Base-by-base conservation (phyloP, 2,329 filamentous ascomycete genomes). In the Aaosphaeria pasadenensis region DNA sequence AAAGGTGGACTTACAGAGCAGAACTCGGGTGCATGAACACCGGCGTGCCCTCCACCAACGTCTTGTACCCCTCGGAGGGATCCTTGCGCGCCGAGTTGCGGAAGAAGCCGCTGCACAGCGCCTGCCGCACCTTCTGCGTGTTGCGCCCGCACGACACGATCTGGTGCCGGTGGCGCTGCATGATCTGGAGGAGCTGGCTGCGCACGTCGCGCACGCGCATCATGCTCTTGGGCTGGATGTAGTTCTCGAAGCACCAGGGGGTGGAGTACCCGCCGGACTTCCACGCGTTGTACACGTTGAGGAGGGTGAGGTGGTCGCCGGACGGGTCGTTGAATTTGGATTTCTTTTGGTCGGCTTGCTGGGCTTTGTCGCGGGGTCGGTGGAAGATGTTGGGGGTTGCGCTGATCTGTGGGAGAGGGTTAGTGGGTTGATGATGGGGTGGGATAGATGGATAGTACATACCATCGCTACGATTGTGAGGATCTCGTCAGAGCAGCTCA, bases 281-380 rank as follows among this genome's bases (percentile, higher is more conserved):
- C 94, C 94, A 99, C n/a, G 83, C 85, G 63, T 96, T 96, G 76
- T 95, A 99, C 1, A 99, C 91, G 60, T 99, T 99, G 39, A 99
- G 82, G 0, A 97, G 79, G 0, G 94, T 99, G 9, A 99, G 78
- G 63, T 99, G 94, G 65, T 99, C 94, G 45, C 94, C 94, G 48
- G 90, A 85, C 0, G 92, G 88, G 63, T 99, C 94, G 73, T 96
- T 90, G 74, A 99, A 99, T 69, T 96, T 96, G 56, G 91, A 81
- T 72, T 96, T 96, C 77, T 97, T 97, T 71, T 96, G 89, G 65
- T 99, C 94, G 3, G 95, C 94, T 69, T 96, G 90, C 42, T 88
- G 81, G 65, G 97, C 92, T 74, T 99, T 99, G 67, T 99, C 95
- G 63, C 96, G 96, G 0, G 95, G 94, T 0, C 95, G 86, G 71